phyloP scores from a whole-genome alignment of 1,284 basidiomycete species.

The Neonothopanus nambi region DNA sequence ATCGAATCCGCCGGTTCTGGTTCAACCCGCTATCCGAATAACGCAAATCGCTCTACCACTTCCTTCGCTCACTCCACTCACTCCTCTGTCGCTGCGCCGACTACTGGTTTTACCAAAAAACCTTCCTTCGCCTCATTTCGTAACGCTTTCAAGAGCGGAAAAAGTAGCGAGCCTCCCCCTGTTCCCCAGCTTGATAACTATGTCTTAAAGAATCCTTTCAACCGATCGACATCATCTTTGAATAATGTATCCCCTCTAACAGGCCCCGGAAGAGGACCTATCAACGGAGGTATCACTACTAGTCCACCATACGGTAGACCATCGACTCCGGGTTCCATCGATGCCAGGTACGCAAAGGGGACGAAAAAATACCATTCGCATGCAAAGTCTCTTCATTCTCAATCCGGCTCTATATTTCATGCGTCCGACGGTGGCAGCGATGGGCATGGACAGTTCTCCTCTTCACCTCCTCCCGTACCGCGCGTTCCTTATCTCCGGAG shows the following conservation, averaged over 20 bases:
- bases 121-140: slow-evolving; percentile 84
- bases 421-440: slow-evolving; percentile 72
- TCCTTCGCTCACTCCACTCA: slow-evolving; percentile 50
- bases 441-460: slow-evolving; percentile 45
- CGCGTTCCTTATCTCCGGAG: slow-evolving; percentile 59
- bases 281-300: slow-evolving; percentile 31
- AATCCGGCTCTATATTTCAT: slow-evolving; percentile 70
- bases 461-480: slow-evolving; percentile 72
- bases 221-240: slow-evolving; percentile 75
- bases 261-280: slow-evolving; percentile 23
- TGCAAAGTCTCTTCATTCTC: slow-evolving; percentile 71
- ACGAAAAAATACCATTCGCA: slow-evolving; percentile 55
- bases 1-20: slow-evolving; percentile 67
- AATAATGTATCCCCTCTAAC: slow-evolving; percentile 33
- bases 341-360: slow-evolving; percentile 40
- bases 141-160: slow-evolving; percentile 82
- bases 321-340: slow-evolving; percentile 60
- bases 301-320: slow-evolving; percentile 50
- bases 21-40: slow-evolving; percentile 38
- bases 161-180: slow-evolving; percentile 61
- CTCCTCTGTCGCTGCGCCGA: slow-evolving; percentile 48
- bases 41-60: slow-evolving; percentile 40
- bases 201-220: slow-evolving; percentile 75
- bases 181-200: slow-evolving; percentile 67
- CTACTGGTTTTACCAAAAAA: slow-evolving; percentile 70